Percentiles rank a stretch among this genome's conserved stretches.
These are phyloP conservation scores for Phoma sp. DNA, from an alignment of 2,329 filamentous ascomycete species.

Conservation along the genomic window DNA sequence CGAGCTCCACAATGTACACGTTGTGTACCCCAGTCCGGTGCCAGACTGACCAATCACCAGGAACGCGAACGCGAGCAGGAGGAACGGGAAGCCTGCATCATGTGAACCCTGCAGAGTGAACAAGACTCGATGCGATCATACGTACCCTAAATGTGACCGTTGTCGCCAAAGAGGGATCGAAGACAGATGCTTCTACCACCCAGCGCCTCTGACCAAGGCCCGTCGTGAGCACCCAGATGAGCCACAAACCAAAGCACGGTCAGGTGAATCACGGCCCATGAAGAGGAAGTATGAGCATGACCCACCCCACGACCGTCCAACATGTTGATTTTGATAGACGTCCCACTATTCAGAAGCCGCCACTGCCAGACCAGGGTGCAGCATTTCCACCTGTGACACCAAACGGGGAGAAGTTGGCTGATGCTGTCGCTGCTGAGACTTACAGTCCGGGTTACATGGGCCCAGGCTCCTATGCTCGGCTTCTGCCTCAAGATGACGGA, in stretches of 20 bases:
- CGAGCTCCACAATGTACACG: slow-evolving; percentile 6
- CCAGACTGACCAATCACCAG: slow-evolving; percentile 22
- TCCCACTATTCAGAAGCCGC: slow-evolving; percentile 18
- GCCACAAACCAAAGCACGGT: background rate
- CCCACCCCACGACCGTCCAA: background rate
- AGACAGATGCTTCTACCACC: slow-evolving; percentile 45
- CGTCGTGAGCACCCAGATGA: slow-evolving; percentile 16
- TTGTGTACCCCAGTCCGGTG: slow-evolving; percentile 6
- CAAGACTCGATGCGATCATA: slow-evolving; percentile 44
- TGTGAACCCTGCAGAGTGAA: slow-evolving; percentile 45
- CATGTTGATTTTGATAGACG: slow-evolving; percentile 23
- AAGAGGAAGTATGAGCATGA: slow-evolving; percentile 36
- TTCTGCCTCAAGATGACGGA: slow-evolving; percentile 38
- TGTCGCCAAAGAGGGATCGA: slow-evolving; percentile 43
- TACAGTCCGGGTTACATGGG: slow-evolving; percentile 44
- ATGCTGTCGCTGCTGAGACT: slow-evolving; percentile 41
- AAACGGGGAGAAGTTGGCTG: slow-evolving; percentile 33
- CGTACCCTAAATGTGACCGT: slow-evolving; percentile 40
- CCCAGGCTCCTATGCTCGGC: slow-evolving; percentile 41
- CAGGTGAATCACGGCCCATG: slow-evolving; percentile 23
- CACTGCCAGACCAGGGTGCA: slow-evolving; percentile 10
- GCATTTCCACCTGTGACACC: slow-evolving; percentile 17
- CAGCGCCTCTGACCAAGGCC: slow-evolving; percentile 43
- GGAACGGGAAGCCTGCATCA: slow-evolving; percentile 43
- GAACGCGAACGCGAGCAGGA: slow-evolving; percentile 35